Evolutionary conservation across 2,329 filamentous ascomycete genomes (phyloP), one percentile per base, ranked within the genome.

Genomic region (Penicillium hordei): DNA sequence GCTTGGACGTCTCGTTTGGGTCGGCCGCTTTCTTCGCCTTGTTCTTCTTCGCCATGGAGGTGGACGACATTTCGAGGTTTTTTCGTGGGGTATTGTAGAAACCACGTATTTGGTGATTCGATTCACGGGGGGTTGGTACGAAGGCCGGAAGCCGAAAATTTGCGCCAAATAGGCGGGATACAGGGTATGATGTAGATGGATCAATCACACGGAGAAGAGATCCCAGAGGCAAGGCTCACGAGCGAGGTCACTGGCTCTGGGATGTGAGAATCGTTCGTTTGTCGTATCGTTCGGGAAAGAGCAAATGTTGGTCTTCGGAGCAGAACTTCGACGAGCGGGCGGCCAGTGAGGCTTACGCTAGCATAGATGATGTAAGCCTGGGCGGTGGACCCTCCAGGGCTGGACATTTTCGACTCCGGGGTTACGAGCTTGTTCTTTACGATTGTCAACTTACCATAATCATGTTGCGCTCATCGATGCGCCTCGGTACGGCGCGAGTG

Each of bases 1-100:
- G 84, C 76, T 96, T 95, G 60, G 91, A 91, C 46, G 93, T 92
- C 76, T 97, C 94, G 68, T 86, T 90, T 21, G 91, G 89, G 73
- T 96, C 93, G 63, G 90, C 79, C 48, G 84, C 81, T 78, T 95
- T 96, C 79, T 95, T 96, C 66, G 83, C 86, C 79, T 95, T 96
- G 55, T 82, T 85, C 77, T 94, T 94, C 79, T 92, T 94, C 56
- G 80, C 78, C 56, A 84, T 77, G 48, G 78, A 76, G 46, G 83
- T 75, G 34, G 82, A 78, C 45, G 82, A 77, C 68, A 78, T 75
- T 7, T 13, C 9, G 29, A 57, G 50, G n/a, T 33, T 45, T 40
- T 60, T 48, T 48, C 57, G 46, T 38, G 67, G n/a, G 8, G 17
- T 46, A 19, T 60, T 50, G 70, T 25, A 46, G 43, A 12, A 31